Evolutionary conservation across 139 green algal genomes (phyloP).

Genomic region (Chlorella sp.): DNA sequence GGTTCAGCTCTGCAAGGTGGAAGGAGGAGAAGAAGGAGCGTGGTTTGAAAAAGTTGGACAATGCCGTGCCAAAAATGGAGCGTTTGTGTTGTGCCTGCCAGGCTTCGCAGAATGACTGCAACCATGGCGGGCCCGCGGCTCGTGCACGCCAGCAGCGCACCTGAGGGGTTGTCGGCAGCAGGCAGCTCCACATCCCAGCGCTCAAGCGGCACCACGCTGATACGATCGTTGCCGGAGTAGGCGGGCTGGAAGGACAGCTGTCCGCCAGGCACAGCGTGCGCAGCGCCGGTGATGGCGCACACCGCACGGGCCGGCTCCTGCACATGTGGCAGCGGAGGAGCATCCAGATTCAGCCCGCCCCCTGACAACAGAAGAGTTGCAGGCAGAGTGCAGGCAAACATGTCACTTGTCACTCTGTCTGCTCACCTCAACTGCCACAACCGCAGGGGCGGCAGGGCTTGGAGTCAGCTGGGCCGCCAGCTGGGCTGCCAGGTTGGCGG

Average conservation of each 20-base stretch:
- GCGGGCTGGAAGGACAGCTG: conserved; percentile 22
- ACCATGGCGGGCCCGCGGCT: no score
- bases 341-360: no score
- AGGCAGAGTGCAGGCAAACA: no score
- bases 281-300: conserved; percentile 25
- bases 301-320: neutral
- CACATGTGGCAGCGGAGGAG: neutral
- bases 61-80: no score
- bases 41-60: neutral
- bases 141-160: neutral
- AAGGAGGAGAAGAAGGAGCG: neutral
- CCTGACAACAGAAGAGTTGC: no score
- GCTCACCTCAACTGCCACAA: neutral
- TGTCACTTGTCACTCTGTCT: no score
- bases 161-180: conserved; percentile 21
- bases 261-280: conserved; percentile 42
- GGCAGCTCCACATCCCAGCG: conserved; percentile 62
- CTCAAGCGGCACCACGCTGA: conserved; percentile 52
- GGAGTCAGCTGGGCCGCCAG: neutral
- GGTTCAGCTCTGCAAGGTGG: conserved; percentile 37
- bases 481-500: neutral
- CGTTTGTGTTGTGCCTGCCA: no score
- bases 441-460: neutral
- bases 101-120: no score
- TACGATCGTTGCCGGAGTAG: conserved; percentile 41